These are phyloP conservation scores for Ogataea pilisensis DNA, from an alignment of 805 yeast species.

Conservation along the genomic window DNA sequence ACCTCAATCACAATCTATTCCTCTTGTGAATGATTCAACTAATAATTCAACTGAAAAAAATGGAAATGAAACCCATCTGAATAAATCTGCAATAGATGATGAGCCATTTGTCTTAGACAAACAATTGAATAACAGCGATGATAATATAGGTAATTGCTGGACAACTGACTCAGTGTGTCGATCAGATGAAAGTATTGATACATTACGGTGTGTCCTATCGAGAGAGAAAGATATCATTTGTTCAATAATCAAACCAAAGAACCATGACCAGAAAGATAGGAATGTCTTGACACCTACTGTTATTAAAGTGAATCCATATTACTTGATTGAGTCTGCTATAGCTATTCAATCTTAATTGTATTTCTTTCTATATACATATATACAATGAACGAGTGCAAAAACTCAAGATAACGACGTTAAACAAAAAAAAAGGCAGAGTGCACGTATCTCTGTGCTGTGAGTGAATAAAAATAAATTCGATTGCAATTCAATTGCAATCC, in stretches of 20 bases:
- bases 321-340: slow-evolving; percentile 3
- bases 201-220: neutral
- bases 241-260: slow-evolving; percentile 1
- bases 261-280: neutral
- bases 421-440: neutral
- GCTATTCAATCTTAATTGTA: neutral
- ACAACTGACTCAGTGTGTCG: neutral
- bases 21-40: neutral
- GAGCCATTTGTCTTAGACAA: slow-evolving; percentile 1
- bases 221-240: slow-evolving; percentile 1
- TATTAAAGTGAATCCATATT: slow-evolving; percentile 2
- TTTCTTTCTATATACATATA: no score
- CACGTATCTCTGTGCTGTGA: no score
- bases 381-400: no score
- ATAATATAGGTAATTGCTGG: no score
- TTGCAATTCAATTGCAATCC: no score
- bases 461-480: no score
- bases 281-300: neutral
- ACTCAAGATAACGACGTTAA: neutral
- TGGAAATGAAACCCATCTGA: no score
- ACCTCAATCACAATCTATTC: neutral
- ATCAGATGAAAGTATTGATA: neutral
- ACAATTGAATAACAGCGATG: no score
- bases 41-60: no score
- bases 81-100: neutral